These are phyloP conservation scores for Marasmius fiardii DNA, from an alignment of 1,284 basidiomycete species.

Conservation along the genomic window DNA sequence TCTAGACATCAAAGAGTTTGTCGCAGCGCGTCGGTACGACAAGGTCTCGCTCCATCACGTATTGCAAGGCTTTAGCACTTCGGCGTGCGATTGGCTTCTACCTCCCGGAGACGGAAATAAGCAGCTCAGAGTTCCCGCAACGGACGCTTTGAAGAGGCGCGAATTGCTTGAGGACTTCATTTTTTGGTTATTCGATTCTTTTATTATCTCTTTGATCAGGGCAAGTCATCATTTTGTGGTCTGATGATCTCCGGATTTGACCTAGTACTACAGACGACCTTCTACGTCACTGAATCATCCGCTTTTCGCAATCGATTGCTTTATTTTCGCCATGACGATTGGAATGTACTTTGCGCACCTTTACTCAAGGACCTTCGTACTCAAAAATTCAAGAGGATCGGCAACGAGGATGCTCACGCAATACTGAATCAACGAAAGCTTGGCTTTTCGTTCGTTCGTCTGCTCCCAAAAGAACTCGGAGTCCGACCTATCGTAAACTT, in stretches of 20 bases:
- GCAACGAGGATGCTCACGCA: constrained; percentile 60
- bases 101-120: constrained; percentile 35
- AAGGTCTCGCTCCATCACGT: constrained; percentile 77
- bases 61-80: constrained; percentile 74
- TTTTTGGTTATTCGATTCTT: constrained; percentile 91
- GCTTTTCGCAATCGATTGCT: constrained; percentile 84
- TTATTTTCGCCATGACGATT: constrained; percentile 95
- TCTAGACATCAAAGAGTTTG: constrained; percentile 69
- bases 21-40: constrained; percentile 79
- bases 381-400: constrained; percentile 63
- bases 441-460: constrained; percentile 83
- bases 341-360: constrained; percentile 81
- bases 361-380: constrained; percentile 69
- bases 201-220: constrained; percentile 78
- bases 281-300: constrained; percentile 93
- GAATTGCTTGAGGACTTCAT: constrained; percentile 83
- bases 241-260: not conserved
- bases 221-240: constrained; percentile 35
- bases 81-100: constrained; percentile 81
- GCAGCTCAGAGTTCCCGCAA: constrained; percentile 52
- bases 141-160: constrained; percentile 72
- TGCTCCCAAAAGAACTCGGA: constrained; percentile 93
- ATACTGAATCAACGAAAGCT: constrained; percentile 67
- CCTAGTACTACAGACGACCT: constrained; percentile 64
- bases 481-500: constrained; percentile 96